Evolutionary conservation across 257 asterid species (phyloP).

Genomic region (Nicotiana otophora): DNA sequence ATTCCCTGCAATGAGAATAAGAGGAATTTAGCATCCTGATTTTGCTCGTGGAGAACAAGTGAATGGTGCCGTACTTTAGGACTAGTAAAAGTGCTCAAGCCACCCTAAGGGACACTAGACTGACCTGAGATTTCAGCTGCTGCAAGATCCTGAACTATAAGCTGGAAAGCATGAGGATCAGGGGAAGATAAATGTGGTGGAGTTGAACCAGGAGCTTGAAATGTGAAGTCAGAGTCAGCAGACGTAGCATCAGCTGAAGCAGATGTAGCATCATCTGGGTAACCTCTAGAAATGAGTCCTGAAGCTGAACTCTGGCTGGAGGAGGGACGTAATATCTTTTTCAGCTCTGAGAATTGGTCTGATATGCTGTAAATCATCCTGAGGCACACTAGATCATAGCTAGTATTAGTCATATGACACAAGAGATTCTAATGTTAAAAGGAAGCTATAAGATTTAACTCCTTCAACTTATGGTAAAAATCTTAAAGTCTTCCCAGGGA

Average conservation of each 20-base stretch:
- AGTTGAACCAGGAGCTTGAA: conserved; percentile 81
- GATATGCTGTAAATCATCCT: conserved; percentile 99
- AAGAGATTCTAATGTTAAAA: conserved; percentile 12
- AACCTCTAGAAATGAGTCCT: conserved; percentile 51
- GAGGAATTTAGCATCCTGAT: not conserved
- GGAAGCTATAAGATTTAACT: conserved; percentile 16
- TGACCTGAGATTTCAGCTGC: conserved; percentile 84
- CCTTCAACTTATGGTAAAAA: conserved; percentile 22
- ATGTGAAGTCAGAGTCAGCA: conserved; percentile 84
- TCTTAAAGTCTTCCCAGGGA: conserved; percentile 6
- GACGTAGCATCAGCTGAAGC: conserved; percentile 75
- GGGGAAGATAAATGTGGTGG: conserved; percentile 52
- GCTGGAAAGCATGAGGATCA: conserved; percentile 78
- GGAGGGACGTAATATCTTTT: conserved; percentile 75
- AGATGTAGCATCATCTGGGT: conserved; percentile 52
- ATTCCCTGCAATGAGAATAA: not conserved
- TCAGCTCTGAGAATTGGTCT: conserved; percentile 95
- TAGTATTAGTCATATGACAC: conserved; percentile 48
- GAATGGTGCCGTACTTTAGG: conserved; percentile 20
- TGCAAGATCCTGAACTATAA: conserved; percentile 91
- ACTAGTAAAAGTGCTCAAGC: conserved; percentile 21
- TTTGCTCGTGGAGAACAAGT: conserved; percentile 1
- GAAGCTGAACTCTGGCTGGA: conserved; percentile 66
- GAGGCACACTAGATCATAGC: conserved; percentile 88
- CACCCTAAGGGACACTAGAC: conserved; percentile 46